phyloP scores from a whole-genome alignment of 73 alveolate species.

The Tetrahymena elliotti region DNA sequence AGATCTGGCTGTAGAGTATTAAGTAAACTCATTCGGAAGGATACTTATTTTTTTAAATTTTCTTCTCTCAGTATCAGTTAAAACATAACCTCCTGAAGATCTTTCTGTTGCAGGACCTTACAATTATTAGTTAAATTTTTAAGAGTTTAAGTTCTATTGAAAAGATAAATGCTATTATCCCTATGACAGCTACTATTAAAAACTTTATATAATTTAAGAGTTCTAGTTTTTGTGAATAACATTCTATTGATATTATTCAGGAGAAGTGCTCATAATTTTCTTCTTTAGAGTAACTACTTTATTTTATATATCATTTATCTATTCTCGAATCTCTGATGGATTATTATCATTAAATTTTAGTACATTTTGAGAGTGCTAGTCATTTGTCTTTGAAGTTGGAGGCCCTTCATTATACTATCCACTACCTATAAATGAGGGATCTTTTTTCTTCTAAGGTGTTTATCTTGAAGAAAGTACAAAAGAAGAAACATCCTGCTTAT shows the following conservation, averaged over 20 bases:
- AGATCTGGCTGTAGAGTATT: not conserved
- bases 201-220: not conserved
- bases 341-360: not conserved
- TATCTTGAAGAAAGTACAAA: not conserved
- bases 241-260: not conserved
- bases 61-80: not conserved
- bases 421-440: not conserved
- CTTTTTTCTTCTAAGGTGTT: not conserved
- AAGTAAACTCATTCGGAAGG: not conserved
- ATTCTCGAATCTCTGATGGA: not conserved
- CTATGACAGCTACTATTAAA: not conserved
- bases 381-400: not conserved
- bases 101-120: not conserved
- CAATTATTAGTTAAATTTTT: not conserved
- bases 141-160: not conserved
- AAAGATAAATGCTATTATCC: not conserved
- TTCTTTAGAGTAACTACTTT: not conserved
- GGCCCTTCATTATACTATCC: not conserved
- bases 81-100: not conserved
- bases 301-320: not conserved
- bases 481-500: not conserved
- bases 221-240: not conserved
- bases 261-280: not conserved
- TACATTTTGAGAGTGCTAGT: not conserved
- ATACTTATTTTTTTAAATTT: not conserved